Conservation (phyloP, 306 rosid genomes). For the Malus fusca region DNA sequence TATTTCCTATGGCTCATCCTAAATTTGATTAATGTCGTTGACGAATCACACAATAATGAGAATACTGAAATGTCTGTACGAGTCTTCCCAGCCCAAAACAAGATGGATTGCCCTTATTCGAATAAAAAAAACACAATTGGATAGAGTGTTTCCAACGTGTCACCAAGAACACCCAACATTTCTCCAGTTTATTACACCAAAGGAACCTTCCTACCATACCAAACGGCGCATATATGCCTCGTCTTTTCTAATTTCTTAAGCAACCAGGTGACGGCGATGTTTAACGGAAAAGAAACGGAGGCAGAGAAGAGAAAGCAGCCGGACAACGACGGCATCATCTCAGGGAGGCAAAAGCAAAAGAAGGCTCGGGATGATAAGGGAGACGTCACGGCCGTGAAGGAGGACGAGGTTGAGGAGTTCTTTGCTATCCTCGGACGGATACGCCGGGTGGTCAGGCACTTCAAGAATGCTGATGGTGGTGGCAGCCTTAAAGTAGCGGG, state of each 20-base stretch:
- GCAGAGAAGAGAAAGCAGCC: conserved; percentile 19
- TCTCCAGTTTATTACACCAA: background rate
- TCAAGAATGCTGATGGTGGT: conserved; percentile 9
- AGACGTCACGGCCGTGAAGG: conserved; percentile 6
- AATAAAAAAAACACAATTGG: background rate
- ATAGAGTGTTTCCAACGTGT: background rate
- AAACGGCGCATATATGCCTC: background rate
- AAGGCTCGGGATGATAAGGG: conserved; percentile 9
- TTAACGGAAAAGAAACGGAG: background rate
- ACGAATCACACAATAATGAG: fast-evolving
- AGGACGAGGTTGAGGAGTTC: conserved; percentile 47
- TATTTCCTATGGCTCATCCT: fast-evolving
- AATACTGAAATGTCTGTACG: fast-evolving
- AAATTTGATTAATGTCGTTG: fast-evolving
- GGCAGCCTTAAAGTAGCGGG: background rate
- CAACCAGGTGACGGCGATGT: background rate
- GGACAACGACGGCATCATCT: background rate
- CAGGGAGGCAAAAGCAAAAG: conserved; percentile 14
- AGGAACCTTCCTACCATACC: background rate
- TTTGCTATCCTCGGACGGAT: conserved; percentile 32
- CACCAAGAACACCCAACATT: background rate
- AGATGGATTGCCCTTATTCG: too few species aligned
- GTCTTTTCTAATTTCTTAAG: background rate
- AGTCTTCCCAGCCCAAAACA: fast-evolving
- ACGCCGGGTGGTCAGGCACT: conserved; percentile 16